Percentiles rank a stretch among this genome's conserved stretches.
phyloP scores from a whole-genome alignment of 148 eudicot species.

The Chenopodium berlandieri region DNA sequence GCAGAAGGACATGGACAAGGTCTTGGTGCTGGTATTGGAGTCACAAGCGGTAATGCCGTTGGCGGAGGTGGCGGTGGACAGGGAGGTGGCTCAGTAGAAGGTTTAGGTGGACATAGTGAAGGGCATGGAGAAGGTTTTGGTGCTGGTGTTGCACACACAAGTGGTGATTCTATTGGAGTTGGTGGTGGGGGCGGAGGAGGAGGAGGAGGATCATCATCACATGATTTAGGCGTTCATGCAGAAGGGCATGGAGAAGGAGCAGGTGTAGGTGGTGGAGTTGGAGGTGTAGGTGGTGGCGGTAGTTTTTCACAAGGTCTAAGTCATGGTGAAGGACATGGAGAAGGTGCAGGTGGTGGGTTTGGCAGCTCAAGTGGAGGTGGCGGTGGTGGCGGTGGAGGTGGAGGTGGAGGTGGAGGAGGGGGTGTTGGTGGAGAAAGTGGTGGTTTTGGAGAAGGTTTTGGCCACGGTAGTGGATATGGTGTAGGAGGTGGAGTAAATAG shows the following conservation, averaged over 20 bases:
- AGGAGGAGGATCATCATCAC: conserved; percentile 14
- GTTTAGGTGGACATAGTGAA: not conserved
- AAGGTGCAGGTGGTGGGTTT: conserved; percentile 8
- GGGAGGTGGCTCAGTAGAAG: conserved; percentile 5
- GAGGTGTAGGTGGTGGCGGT: conserved; percentile 9
- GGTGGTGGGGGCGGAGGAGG: conserved; percentile 17
- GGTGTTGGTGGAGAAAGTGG: conserved; percentile 9
- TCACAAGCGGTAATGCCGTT: not conserved
- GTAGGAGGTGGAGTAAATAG: not conserved
- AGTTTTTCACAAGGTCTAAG: not conserved
- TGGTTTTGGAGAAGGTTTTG: conserved; percentile 19
- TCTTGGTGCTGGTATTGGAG: conserved; percentile 11
- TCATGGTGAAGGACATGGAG: conserved; percentile 14
- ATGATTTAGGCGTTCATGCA: not conserved
- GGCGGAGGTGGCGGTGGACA: conserved; percentile 10
- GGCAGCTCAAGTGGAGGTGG: not conserved
- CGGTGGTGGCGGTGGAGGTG: not conserved
- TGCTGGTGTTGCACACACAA: conserved; percentile 13
- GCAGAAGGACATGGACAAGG: conserved; percentile 25
- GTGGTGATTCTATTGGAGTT: conserved; percentile 4
- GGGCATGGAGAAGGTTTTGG: conserved; percentile 18
- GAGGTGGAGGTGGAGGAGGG: not conserved
- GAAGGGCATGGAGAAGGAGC: conserved; percentile 17
- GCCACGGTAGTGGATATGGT: conserved; percentile 12
- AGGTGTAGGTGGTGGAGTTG: not conserved